phyloP scores from a whole-genome alignment of 345 rosid genomes.

The Toxicodendron radicans region DNA sequence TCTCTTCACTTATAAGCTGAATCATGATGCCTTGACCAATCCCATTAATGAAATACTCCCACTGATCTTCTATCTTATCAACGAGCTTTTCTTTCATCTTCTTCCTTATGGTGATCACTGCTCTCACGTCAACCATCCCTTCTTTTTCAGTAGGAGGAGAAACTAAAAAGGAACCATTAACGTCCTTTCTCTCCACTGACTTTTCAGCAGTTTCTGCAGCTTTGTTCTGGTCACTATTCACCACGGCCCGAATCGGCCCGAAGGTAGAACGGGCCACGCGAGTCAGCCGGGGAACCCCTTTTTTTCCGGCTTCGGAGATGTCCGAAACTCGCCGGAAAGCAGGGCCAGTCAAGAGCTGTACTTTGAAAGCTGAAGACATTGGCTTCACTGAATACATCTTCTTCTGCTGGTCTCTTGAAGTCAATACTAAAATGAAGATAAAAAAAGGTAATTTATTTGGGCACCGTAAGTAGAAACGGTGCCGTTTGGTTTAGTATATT shows the following conservation, averaged over 20 bases:
- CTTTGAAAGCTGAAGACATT: slow-evolving; percentile 36
- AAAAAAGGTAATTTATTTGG: not conserved
- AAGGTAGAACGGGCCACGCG: slow-evolving; percentile 19
- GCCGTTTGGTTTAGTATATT: not conserved
- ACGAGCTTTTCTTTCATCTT: slow-evolving; percentile 71
- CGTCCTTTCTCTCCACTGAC: slow-evolving; percentile 22
- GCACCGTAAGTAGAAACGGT: not conserved
- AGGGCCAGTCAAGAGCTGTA: slow-evolving; percentile 38
- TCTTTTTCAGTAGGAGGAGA: slow-evolving; percentile 12
- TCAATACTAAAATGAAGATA: not conserved
- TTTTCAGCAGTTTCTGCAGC: slow-evolving; percentile 40
- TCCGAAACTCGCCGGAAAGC: slow-evolving; percentile 34
- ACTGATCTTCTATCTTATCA: slow-evolving; percentile 68
- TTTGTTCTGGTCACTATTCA: slow-evolving; percentile 60
- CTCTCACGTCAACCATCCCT: slow-evolving; percentile 45
- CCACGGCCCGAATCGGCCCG: slow-evolving; percentile 47
- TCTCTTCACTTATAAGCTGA: slow-evolving; percentile 79
- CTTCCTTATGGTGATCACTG: slow-evolving; percentile 72
- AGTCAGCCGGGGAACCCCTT: slow-evolving; percentile 15
- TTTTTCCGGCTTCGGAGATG: slow-evolving; percentile 9
- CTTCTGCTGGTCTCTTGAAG: not conserved
- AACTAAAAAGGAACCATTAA: slow-evolving; percentile 20
- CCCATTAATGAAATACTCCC: slow-evolving; percentile 69
- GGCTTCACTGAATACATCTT: slow-evolving; percentile 43
- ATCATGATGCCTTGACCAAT: slow-evolving; percentile 79